Evolutionary conservation across 768 basidiomycete genomes (phyloP), one percentile per base, ranked within the genome.

Genomic region (Pisolithus microcarpus): DNA sequence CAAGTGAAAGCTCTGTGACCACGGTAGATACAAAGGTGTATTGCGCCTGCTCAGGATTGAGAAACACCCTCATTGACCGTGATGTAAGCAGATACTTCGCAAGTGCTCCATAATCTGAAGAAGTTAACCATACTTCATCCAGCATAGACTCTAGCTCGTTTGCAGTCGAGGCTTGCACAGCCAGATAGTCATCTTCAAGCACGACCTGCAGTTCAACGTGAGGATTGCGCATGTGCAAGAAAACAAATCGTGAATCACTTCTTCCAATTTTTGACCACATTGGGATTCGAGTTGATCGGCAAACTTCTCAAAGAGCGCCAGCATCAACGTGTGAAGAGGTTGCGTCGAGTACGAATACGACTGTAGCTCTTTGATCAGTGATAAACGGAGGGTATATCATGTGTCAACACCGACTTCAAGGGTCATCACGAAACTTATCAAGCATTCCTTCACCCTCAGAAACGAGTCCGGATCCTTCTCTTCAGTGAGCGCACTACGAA

Each of bases 1-100:
- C n/a, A 88, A 73, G 58, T 92, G 89, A 67, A 97, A 98, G 1
- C 89, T 87, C 64, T 89, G 86, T 0, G 95, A 98, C 89, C 95
- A 99, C 1, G 96, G 93, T 38, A 99, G 74, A 24, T 75, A 73
- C 51, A 85, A 72, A 5, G 93, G 91, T 48, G 84, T 69, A 7
- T 76, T 58, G 49, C 71, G 74, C 61, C 91, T 91, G 50, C 40
- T 28, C 24, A n/a, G 57, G 19, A 37, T 34, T 54, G 52, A 51
- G 53, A 40, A 21, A 38, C 37, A 48, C 26, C 39, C 15, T 13
- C 48, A 40, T 44, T 26, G 16, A 18, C 11, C 4, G 30, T 49
- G 45, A 44, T 46, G 46, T 38, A 28, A 18, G 19, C 18, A 57
- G 62, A 31, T 59, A 87, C 89, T 73, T 69, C 34, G 66, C 61